phyloP scores from a whole-genome alignment of 495 filamentous ascomycete species.

The Penicillium longicatenatum region DNA sequence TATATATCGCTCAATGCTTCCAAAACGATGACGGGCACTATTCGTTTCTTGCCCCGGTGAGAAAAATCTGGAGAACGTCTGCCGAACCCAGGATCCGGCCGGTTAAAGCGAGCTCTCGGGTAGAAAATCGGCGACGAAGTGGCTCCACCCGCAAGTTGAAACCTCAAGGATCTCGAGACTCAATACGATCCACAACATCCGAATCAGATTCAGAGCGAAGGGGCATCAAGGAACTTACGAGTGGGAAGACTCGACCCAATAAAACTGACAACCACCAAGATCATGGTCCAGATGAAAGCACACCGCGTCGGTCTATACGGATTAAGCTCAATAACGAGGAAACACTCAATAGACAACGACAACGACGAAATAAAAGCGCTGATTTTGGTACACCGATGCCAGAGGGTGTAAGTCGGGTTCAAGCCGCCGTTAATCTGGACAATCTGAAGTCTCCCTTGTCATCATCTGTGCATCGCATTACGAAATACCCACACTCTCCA shows the following conservation, averaged over 20 bases:
- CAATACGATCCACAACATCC: conserved; percentile 46
- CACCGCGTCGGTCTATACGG: conserved; percentile 79
- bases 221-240: conserved; percentile 22
- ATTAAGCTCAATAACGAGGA: conserved; percentile 92
- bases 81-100: conserved; percentile 25
- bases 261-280: conserved; percentile 49
- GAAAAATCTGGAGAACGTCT: conserved; percentile 54
- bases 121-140: conserved; percentile 33
- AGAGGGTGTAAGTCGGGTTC: conserved; percentile 31
- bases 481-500: conserved; percentile 85
- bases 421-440: conserved; percentile 39
- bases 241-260: conserved; percentile 38
- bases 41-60: conserved; percentile 64
- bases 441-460: conserved; percentile 87
- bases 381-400: conserved; percentile 36
- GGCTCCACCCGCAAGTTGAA: conserved; percentile 41
- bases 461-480: conserved; percentile 67
- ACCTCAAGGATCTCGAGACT: conserved; percentile 40
- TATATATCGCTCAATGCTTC: conserved; percentile 78
- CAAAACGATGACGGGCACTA: conserved; percentile 80
- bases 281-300: conserved; percentile 56
- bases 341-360: conserved; percentile 54
- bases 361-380: conserved; percentile 38
- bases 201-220: conserved; percentile 51
- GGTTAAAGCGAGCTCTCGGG: conserved; percentile 31